Conservation (phyloP, 1,139 yeast species). For the Blastobotrys buckinghamii region DNA sequence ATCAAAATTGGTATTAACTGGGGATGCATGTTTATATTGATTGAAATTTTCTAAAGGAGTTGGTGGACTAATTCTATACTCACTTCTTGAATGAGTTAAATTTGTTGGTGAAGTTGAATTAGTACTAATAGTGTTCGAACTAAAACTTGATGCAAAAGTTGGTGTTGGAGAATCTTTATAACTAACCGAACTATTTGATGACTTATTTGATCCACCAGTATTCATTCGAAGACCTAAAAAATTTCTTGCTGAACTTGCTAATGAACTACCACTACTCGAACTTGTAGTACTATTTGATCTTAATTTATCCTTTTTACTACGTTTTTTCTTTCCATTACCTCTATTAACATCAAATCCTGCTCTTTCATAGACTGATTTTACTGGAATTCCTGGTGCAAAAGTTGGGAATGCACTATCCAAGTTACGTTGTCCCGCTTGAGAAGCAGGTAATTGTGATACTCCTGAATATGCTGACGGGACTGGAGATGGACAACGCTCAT, state of each 20-base stretch:
- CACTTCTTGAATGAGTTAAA: background rate
- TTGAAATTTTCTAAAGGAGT: background rate
- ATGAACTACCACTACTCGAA: background rate
- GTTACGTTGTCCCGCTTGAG: constrained; percentile 15
- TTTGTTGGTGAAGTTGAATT: background rate
- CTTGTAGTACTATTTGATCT: constrained; percentile 2
- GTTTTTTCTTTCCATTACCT: constrained; percentile 2
- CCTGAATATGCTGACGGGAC: constrained; percentile 8
- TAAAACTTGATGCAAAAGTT: constrained; percentile 4
- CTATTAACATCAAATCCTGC: constrained; percentile 37
- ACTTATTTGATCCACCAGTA: background rate
- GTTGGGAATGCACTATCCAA: constrained; percentile 37
- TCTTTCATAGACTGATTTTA: constrained; percentile 36
- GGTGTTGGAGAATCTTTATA: background rate
- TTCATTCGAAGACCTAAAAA: constrained; percentile 4
- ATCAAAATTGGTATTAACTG: background rate
- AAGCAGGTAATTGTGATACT: background rate
- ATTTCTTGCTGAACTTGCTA: constrained; percentile 1
- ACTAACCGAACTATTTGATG: background rate
- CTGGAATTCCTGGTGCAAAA: constrained; percentile 29
- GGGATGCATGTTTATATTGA: background rate
- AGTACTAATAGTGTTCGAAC: background rate
- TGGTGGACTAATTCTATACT: background rate
- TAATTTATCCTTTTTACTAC: background rate
- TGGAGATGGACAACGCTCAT: constrained; percentile 7